Percentiles rank a stretch among this genome's conserved stretches.
Evolutionary conservation across 2,329 filamentous ascomycete genomes (phyloP).

Genomic region (Xylaria sp.): DNA sequence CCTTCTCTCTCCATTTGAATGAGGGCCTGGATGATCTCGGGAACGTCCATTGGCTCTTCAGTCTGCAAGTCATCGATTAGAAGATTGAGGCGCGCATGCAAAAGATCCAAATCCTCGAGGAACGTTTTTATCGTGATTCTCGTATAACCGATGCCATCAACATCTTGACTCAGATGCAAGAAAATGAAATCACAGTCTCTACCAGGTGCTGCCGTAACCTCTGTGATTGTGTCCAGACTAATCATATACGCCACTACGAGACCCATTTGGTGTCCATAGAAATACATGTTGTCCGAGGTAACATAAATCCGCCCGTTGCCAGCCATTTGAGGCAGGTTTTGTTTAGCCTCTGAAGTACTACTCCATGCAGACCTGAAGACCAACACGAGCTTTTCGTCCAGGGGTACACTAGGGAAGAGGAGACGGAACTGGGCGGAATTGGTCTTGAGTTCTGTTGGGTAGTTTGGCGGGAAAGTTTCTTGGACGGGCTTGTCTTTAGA

Average conservation of each 20-base stretch:
- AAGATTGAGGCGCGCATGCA: conserved; percentile 86
- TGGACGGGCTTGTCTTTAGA: conserved; percentile 50
- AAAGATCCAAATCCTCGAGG: conserved; percentile 83
- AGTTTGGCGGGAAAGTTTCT: conserved; percentile 76
- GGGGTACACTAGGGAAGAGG: conserved; percentile 83
- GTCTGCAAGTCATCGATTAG: conserved; percentile 83
- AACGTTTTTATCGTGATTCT: conserved; percentile 92
- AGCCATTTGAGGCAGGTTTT: conserved; percentile 64
- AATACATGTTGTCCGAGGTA: conserved; percentile 88
- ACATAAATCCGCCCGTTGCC: conserved; percentile 84
- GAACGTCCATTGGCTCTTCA: conserved; percentile 73
- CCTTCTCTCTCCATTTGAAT: conserved; percentile 77
- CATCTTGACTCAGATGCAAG: conserved; percentile 76
- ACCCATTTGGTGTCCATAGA: conserved; percentile 95
- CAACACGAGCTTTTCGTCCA: conserved; percentile 84
- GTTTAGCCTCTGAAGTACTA: conserved; percentile 60
- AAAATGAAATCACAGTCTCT: conserved; percentile 94
- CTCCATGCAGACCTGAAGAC: conserved; percentile 93
- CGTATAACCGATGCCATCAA: conserved; percentile 71
- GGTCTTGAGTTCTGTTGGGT: conserved; percentile 82
- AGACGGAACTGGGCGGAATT: conserved; percentile 95
- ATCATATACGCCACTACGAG: conserved; percentile 86
- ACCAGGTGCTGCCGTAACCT: conserved; percentile 90
- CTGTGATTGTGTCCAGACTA: conserved; percentile 79
- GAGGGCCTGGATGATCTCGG: conserved; percentile 77